These are phyloP conservation scores for Fibroporia radiculosa DNA, from an alignment of 768 basidiomycete genomes.

Conservation along the genomic window DNA sequence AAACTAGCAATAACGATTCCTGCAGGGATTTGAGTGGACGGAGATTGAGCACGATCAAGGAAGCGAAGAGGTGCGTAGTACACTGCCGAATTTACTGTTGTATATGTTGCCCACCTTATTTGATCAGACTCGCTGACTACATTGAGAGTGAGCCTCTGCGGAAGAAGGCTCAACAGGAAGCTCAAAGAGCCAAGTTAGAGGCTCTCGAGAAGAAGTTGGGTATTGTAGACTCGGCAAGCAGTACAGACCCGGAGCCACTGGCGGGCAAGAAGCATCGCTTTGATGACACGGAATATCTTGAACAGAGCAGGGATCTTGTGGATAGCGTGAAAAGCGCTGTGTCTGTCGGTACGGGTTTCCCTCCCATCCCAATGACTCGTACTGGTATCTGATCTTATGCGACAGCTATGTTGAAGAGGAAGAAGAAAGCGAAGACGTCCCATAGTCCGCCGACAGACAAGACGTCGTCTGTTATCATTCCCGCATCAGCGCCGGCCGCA, in stretches of 20 bases:
- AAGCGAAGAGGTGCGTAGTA: conserved; percentile 76
- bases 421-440: conserved; percentile 53
- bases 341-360: conserved; percentile 50
- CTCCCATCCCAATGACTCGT: conserved; percentile 10
- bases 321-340: conserved; percentile 91
- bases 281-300: conserved; percentile 88
- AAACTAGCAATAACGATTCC: conserved; percentile 91
- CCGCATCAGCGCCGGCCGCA: conserved; percentile 2
- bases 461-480: conserved; percentile 1
- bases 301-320: conserved; percentile 85
- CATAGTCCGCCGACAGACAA: conserved; percentile 12
- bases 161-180: conserved; percentile 68
- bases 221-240: conserved; percentile 34
- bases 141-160: conserved; percentile 80
- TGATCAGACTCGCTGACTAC: conserved; percentile 67
- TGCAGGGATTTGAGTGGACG: conserved; percentile 90
- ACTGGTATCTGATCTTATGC: conserved; percentile 2
- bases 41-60: conserved; percentile 88
- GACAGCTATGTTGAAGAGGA: conserved; percentile 70
- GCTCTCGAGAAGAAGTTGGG: conserved; percentile 79
- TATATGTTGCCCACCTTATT: not conserved
- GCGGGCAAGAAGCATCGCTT: conserved; percentile 82
- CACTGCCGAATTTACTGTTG: not conserved
- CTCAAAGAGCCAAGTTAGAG: conserved; percentile 77
- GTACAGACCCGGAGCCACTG: conserved; percentile 29